Base-by-base conservation (phyloP, 805 yeast genomes). In the Cyberlindnera japonica region DNA sequence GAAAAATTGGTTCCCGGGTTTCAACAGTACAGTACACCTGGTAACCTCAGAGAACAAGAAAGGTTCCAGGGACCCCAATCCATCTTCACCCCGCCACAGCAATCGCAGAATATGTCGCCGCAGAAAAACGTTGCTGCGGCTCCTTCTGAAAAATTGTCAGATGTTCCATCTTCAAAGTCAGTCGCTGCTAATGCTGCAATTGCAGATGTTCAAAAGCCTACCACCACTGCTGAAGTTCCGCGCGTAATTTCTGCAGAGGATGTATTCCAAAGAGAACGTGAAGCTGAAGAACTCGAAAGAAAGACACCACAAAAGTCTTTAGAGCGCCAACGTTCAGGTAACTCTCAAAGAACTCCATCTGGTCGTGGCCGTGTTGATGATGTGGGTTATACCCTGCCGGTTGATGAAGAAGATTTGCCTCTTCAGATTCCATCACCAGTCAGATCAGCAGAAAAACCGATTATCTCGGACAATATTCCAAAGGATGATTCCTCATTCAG, bases 1-100 rank as follows among this genome's bases (percentile, higher is more conserved):
- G 51, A 52, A 15, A 58, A 55, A 18, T 37, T 72, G 16, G 63
- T 69, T 19, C 64, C 72, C 1, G 69, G 65, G 1, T 54, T 68
- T 25, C 53, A 53, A 18, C 55, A 54, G 18, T 58, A 50, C 62
- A 61, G 65, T 59, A 46, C 69, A 52, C 59, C 69, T 51, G 55
- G 65, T 57, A 38, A 44, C 15, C 22, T 34, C 11, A 26, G 43
- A 20, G 43, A 37, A 3, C 51, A 51, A 19, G 48, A 47, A 20
- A 43, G 48, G 45, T 47, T 54, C 43, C 31, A 45, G 20, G 51
- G 49, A 19, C 55, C 54, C 16, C 46, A 43, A 14, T 43, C 47
- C n/a, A 47, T 47, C 19, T 49, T 47, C 40, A 47, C 50, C 12
- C 53, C 52, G 13, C 50, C 49, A 15, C 38, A 35, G 17, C 38